Base-by-base conservation (phyloP, 768 basidiomycete genomes). In the Suillus bovinus region DNA sequence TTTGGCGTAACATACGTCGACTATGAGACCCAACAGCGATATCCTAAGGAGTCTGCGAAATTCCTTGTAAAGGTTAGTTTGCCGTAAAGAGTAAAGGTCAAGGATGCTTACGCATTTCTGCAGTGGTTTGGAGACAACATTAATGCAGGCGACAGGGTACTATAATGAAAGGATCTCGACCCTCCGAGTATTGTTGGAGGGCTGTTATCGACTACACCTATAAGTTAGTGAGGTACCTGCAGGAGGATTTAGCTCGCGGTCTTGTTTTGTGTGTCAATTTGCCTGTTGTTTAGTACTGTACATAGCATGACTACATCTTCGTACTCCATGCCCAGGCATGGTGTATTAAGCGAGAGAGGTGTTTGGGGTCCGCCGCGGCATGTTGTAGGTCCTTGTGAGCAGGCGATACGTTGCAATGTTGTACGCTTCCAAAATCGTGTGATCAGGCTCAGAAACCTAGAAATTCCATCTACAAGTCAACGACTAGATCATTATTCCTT, bases 1-100 rank as follows among this genome's bases (percentile, higher is more conserved):
- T 90, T 90, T 68, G 88, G 88, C 60, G 80, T 87, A 60, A 89
- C 86, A 27, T 88, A 89, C 67, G 86, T 90, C 58, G 85, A 90
- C 75, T 89, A 86, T 72, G 75, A 81, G 60, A 89, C 87, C 5
- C 88, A 86, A 73, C 79, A 85, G 74, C 79, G 88, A 22, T 82
- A 81, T 68, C 86, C 87, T 17, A 89, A 90, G 68, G 83, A 82
- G 17, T 87, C 84, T 16, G 84, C 82, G 34, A 79, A 79, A 62
- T 86, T 86, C 74, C 69, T 88, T 16, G 68, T 82, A 50, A 78
- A 87, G 78, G 86, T 84, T 60, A 50, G 76, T 63, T 31, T 44
- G 10, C 22, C 16, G 17, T 53, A 5, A 27, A 56, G 24, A 39
- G 5, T 9, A 17, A 14, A 27, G 36, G 20, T 17, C 20, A 24